Conservation (phyloP, 2,329 filamentous ascomycete species). For the Hortaea werneckii region DNA sequence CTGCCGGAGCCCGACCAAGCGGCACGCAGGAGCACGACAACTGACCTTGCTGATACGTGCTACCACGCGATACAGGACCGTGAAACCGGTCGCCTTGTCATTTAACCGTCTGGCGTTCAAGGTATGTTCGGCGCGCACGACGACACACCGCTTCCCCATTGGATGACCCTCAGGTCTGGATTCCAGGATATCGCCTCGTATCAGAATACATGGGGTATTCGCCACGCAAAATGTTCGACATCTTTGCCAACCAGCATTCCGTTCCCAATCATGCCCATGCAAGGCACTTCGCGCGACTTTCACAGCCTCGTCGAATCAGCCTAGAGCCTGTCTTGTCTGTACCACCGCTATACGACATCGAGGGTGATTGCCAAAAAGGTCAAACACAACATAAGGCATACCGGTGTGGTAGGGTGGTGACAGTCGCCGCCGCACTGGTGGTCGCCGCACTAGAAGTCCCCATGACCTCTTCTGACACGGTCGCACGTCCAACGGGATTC, state of each 20-base stretch:
- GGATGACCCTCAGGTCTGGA: too few species aligned
- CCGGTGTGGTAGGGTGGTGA: not conserved
- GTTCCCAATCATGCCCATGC: too few species aligned
- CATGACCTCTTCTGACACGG: slow-evolving; percentile 8
- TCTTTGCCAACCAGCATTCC: too few species aligned
- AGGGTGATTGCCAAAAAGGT: slow-evolving; percentile 3
- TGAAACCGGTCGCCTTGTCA: slow-evolving; percentile 1
- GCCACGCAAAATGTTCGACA: too few species aligned
- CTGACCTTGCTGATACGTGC: not conserved
- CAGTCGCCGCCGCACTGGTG: not conserved
- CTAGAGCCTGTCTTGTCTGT: not conserved
- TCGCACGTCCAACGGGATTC: slow-evolving; percentile 33
- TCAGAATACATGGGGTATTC: too few species aligned
- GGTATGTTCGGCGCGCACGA: too few species aligned
- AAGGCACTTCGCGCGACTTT: too few species aligned
- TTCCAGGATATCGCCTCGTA: too few species aligned
- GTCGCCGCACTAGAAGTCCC: not conserved
- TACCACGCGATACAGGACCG: not conserved
- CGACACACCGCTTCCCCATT: too few species aligned
- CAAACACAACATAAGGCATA: slow-evolving; percentile 2
- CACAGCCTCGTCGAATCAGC: not conserved
- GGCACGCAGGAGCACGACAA: not conserved
- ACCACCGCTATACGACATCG: slow-evolving; percentile 1
- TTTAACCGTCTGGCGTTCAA: not conserved
- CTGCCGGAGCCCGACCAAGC: slow-evolving; percentile 1